phyloP scores from a whole-genome alignment of 2,329 filamentous ascomycete species.

The Venturia effusa region DNA sequence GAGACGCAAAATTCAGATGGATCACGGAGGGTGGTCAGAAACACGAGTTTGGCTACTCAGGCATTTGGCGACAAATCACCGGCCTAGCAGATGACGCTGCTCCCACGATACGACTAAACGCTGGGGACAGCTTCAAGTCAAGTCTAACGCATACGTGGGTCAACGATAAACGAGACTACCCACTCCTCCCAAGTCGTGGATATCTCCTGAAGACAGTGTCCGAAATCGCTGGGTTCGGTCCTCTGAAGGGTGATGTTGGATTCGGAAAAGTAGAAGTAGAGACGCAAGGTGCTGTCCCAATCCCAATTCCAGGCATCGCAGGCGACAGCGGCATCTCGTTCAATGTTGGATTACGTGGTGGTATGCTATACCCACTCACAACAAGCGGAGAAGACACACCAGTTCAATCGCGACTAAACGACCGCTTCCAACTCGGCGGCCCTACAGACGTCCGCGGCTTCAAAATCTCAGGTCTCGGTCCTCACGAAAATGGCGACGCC shows the following conservation, averaged over 20 bases:
- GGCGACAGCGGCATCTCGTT: slow-evolving; percentile 70
- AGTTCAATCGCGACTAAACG: slow-evolving; percentile 70
- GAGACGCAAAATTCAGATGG: slow-evolving; percentile 67
- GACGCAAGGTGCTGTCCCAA: slow-evolving; percentile 61
- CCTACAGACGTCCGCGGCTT: slow-evolving; percentile 94
- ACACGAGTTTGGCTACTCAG: slow-evolving; percentile 71
- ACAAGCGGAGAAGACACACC: slow-evolving; percentile 45
- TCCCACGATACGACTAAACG: slow-evolving; percentile 69
- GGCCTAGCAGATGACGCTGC: slow-evolving; percentile 65
- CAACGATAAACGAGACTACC: slow-evolving; percentile 71
- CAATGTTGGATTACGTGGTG: slow-evolving; percentile 69
- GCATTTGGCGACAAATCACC: slow-evolving; percentile 81
- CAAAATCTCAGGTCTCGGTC: slow-evolving; percentile 77
- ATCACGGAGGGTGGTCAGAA: slow-evolving; percentile 46
- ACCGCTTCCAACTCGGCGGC: slow-evolving; percentile 89
- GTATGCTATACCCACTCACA: slow-evolving; percentile 72
- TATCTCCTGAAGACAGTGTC: slow-evolving; percentile 68
- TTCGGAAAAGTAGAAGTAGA: slow-evolving; percentile 91
- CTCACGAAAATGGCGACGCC: slow-evolving; percentile 73
- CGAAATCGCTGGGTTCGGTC: slow-evolving; percentile 80
- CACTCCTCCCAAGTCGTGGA: slow-evolving; percentile 71
- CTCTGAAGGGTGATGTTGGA: slow-evolving; percentile 77
- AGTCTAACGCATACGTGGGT: slow-evolving; percentile 72
- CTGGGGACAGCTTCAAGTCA: slow-evolving; percentile 85
- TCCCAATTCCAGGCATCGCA: slow-evolving; percentile 58